A percentile compares a stretch with the other conserved stretches of the same genome.
These are phyloP conservation scores for Penicillium freii DNA, from an alignment of 2,329 filamentous ascomycete species.

Conservation along the genomic window DNA sequence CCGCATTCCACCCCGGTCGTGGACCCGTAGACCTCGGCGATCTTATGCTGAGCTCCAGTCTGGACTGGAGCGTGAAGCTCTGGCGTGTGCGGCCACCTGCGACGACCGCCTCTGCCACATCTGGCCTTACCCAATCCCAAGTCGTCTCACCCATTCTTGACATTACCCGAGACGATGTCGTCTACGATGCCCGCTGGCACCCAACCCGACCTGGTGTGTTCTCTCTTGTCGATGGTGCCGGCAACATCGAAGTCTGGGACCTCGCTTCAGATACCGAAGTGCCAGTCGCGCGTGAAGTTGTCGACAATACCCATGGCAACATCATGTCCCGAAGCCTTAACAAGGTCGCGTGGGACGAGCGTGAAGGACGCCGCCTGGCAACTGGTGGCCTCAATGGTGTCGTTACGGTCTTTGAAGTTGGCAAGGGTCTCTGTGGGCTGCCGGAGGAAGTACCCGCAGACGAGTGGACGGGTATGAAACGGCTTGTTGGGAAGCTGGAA, in stretches of 20 bases:
- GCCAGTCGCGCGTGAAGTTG: slow-evolving; percentile 64
- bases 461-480: slow-evolving; percentile 93
- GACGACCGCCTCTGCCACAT: slow-evolving; percentile 40
- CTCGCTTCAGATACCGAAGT: slow-evolving; percentile 90
- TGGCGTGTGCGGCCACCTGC: slow-evolving; percentile 75
- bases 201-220: slow-evolving; percentile 93
- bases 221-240: slow-evolving; percentile 88
- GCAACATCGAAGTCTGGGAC: slow-evolving; percentile 92
- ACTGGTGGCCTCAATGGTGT: slow-evolving; percentile 90
- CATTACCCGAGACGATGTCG: slow-evolving; percentile 89
- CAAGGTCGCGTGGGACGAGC: slow-evolving; percentile 89
- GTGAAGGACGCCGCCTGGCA: slow-evolving; percentile 80
- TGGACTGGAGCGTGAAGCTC: slow-evolving; percentile 96
- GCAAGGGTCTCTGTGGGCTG: slow-evolving; percentile 74
- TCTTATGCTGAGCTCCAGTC: slow-evolving; percentile 81
- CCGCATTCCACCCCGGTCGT: slow-evolving; percentile 89
- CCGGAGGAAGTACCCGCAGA: slow-evolving; percentile 78
- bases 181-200: slow-evolving; percentile 95
- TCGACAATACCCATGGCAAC: slow-evolving; percentile 59
- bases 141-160: slow-evolving; percentile 75
- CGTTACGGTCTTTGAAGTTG: slow-evolving; percentile 88
- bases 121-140: slow-evolving; percentile 44
- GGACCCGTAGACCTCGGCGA: slow-evolving; percentile 94
- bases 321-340: slow-evolving; percentile 85
- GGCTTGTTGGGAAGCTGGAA: slow-evolving; percentile 74